Evolutionary conservation across 2,329 filamentous ascomycete genomes (phyloP).

Genomic region (Ceratocystis destructans): DNA sequence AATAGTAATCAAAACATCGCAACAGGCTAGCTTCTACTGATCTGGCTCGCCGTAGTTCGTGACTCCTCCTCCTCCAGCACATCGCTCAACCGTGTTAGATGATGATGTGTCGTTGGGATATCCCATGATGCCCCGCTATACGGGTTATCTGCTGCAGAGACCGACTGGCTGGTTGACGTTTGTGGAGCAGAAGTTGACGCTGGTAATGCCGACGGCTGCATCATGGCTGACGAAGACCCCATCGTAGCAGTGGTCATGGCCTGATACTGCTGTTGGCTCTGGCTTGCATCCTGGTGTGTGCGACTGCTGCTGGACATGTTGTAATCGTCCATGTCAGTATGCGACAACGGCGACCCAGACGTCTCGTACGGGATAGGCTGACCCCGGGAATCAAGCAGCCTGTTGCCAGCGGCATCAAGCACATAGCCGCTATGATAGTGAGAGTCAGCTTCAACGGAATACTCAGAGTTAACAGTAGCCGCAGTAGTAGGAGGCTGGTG

Average conservation of each 20-base stretch:
- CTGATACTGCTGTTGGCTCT: slow-evolving; percentile 15
- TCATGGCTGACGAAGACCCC: slow-evolving; percentile 23
- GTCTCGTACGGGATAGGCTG: slow-evolving; percentile 19
- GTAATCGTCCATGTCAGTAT: slow-evolving; percentile 19
- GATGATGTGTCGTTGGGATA: slow-evolving; percentile 62
- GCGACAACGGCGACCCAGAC: slow-evolving; percentile 11
- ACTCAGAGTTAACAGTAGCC: slow-evolving; percentile 22
- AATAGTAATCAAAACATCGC: not conserved
- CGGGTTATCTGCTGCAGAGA: slow-evolving; percentile 28
- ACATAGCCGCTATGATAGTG: slow-evolving; percentile 21
- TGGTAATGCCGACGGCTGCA: slow-evolving; percentile 1
- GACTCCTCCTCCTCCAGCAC: slow-evolving; percentile 77
- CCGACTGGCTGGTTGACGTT: not conserved
- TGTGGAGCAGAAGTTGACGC: not conserved
- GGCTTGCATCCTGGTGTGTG: slow-evolving; percentile 28
- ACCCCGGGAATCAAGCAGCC: slow-evolving; percentile 23
- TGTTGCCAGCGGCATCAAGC: slow-evolving; percentile 23
- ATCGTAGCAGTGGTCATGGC: not conserved
- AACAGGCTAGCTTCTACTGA: slow-evolving; percentile 31
- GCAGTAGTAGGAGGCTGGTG: slow-evolving; percentile 17
- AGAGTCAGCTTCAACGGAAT: slow-evolving; percentile 23
- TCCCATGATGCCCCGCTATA: slow-evolving; percentile 64
- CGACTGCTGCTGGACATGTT: slow-evolving; percentile 28
- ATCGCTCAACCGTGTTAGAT: slow-evolving; percentile 78
- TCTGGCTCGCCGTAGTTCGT: slow-evolving; percentile 52